These are phyloP conservation scores for Ogataea nakhonphanomensis DNA, from an alignment of 805 yeast species.

Conservation along the genomic window DNA sequence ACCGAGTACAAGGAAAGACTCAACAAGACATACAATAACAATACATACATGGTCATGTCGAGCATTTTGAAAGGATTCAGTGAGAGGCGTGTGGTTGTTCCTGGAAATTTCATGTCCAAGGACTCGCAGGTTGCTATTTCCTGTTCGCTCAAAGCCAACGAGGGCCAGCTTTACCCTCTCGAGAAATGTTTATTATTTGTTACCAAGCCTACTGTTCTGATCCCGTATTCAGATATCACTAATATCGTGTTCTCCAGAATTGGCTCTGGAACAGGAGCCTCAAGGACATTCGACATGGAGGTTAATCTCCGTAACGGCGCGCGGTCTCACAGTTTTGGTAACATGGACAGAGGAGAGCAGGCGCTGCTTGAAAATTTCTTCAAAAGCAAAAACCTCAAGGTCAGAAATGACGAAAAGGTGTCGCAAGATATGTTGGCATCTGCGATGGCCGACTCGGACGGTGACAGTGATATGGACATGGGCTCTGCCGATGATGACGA, in stretches of 20 bases:
- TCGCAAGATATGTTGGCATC: constrained; percentile 78
- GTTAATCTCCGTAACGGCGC: constrained; percentile 62
- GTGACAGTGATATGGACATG: constrained; percentile 54
- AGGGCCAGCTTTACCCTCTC: constrained; percentile 89
- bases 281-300: constrained; percentile 92
- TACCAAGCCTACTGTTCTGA: constrained; percentile 90
- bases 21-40: constrained; percentile 67
- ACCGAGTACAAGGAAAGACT: constrained; percentile 70
- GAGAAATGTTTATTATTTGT: constrained; percentile 88
- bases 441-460: constrained; percentile 62
- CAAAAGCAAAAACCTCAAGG: constrained; percentile 69
- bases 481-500: constrained; percentile 80
- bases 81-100: constrained; percentile 78
- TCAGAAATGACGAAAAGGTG: constrained; percentile 85
- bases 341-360: constrained; percentile 88
- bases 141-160: constrained; percentile 92
- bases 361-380: constrained; percentile 70
- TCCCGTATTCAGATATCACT: constrained; percentile 79
- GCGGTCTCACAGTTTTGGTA: constrained; percentile 79
- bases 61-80: constrained; percentile 89
- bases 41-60: constrained; percentile 81
- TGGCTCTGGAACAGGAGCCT: constrained; percentile 70
- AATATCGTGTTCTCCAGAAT: constrained; percentile 83
- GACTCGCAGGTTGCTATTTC: constrained; percentile 82
- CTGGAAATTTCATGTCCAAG: constrained; percentile 76